Conservation (phyloP, 768 basidiomycete genomes). For the Kwoniella mangroviensis region DNA sequence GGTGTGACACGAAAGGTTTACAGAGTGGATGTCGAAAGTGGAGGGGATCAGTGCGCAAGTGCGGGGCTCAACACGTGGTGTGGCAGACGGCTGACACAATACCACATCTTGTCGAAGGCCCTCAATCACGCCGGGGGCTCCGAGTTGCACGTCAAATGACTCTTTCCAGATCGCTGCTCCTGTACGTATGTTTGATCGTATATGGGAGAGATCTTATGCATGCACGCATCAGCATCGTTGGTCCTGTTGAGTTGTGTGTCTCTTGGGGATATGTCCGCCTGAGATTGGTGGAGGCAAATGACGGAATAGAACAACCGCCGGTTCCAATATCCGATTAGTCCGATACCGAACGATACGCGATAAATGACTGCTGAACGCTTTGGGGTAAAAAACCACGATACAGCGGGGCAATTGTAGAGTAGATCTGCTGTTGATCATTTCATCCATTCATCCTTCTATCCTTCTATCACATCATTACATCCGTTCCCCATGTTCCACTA, state of each 20-base stretch:
- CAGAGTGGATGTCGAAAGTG: constrained; percentile 5
- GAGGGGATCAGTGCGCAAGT: constrained; percentile 7
- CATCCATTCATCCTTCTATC: not conserved
- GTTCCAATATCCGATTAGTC: not conserved
- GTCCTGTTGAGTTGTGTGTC: too few relatives aligned
- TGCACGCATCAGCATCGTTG: too few relatives aligned
- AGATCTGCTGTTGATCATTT: not conserved
- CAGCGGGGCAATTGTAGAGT: not conserved
- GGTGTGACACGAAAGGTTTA: too few relatives aligned
- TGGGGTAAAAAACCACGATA: not conserved
- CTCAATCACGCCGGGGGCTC: too few relatives aligned
- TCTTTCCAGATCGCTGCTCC: not conserved
- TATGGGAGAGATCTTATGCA: too few relatives aligned
- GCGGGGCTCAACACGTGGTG: not conserved
- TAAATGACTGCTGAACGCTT: not conserved
- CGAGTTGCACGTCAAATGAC: too few relatives aligned
- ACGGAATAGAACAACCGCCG: not conserved
- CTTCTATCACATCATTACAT: not conserved
- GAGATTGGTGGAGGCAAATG: not conserved
- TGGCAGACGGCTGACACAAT: not conserved
- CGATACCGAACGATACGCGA: not conserved
- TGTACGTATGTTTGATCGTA: not conserved
- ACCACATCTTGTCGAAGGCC: too few relatives aligned
- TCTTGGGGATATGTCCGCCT: not conserved
- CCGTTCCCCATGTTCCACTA: not conserved